A percentile compares a stretch with the other conserved stretches of the same genome.
These are phyloP conservation scores for Saxispiralis lemnorum DNA, from an alignment of 495 filamentous ascomycete species.

Conservation along the genomic window DNA sequence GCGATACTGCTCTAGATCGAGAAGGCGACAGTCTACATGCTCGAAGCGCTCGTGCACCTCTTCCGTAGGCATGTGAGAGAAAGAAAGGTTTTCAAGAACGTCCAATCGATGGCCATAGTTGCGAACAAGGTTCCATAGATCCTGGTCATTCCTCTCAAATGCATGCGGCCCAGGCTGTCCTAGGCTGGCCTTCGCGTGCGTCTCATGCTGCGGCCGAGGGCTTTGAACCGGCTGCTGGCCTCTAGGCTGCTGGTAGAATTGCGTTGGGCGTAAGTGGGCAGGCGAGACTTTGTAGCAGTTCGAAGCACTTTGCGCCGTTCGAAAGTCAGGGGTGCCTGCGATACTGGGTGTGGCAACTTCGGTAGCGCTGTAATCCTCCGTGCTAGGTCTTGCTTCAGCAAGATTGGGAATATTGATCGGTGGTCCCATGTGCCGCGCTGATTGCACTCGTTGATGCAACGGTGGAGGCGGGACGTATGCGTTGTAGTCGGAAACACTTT, in stretches of 20 bases:
- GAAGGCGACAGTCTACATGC: slow-evolving; percentile 36
- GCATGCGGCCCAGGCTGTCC: no score
- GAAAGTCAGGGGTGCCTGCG: slow-evolving; percentile 23
- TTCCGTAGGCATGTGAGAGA: slow-evolving; percentile 38
- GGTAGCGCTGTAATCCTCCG: slow-evolving; percentile 24
- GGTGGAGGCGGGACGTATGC: not conserved
- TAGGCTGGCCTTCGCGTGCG: no score
- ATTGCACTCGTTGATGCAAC: not conserved
- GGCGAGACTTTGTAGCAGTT: not conserved
- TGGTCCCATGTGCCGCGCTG: slow-evolving; percentile 5
- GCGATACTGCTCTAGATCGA: slow-evolving; percentile 43
- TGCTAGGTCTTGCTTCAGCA: not conserved
- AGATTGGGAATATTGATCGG: slow-evolving; percentile 6
- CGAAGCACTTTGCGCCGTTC: not conserved
- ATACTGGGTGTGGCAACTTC: slow-evolving; percentile 27
- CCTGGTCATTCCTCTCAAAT: not conserved
- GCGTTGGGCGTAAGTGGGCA: no score
- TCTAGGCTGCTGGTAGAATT: no score
- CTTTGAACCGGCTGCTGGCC: not conserved
- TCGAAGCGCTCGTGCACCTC: slow-evolving; percentile 42
- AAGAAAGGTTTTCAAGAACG: slow-evolving; percentile 40
- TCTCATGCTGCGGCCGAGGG: no score
- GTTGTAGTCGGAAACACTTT: slow-evolving; percentile 5
- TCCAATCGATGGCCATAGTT: slow-evolving; percentile 40
- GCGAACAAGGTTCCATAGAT: slow-evolving; percentile 6